Evolutionary conservation across 2,329 filamentous ascomycete genomes (phyloP), one percentile per base, ranked within the genome.

Genomic region (Arthrobotrys iridis): DNA sequence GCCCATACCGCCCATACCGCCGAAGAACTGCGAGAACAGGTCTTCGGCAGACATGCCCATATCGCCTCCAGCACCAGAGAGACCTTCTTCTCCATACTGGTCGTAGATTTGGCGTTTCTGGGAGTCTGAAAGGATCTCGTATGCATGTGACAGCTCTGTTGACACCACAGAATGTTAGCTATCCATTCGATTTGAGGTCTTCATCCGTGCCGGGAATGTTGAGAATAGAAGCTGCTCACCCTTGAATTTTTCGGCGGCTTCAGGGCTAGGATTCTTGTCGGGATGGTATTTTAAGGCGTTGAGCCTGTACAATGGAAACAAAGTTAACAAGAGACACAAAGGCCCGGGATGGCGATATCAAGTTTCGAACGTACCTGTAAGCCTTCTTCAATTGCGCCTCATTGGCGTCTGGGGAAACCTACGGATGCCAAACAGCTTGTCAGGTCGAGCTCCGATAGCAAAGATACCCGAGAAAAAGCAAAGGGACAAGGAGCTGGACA

Each of bases 211-310:
- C n/a, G n/a, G n/a, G n/a, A n/a, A n/a, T n/a, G n/a, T n/a, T n/a
- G n/a, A n/a, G n/a, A n/a, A n/a, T 33, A 10, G 28, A 33, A 33
- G 28, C 28, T 22, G 40, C 76, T 97, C 87, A 81, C 97, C 93
- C 86, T 99, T 98, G 90, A 99, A 99, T 84, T 97, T 99, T 77
- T 97, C 93, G 80, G 94, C 93, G 59, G 95, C 93, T 24, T 90
- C 91, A 41, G 93, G 93, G 85, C 96, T 89, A 78, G 90, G 89
- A 84, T 99, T 99, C 88, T 99, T 99, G 84, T 99, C 94, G 96
- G 92, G 92, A 81, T 96, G 92, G 83, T 90, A 91, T 84, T 94
- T 95, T 76, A 95, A 84, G 33, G 92, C 92, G 79, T 89, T 88
- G 79, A 90, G 89, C 83, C 92, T 93, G 87, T 4, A 5, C 26